Evolutionary conservation across 805 yeast species (phyloP), one percentile per base, ranked within the genome.

Genomic region (Clavispora vitiphila): DNA sequence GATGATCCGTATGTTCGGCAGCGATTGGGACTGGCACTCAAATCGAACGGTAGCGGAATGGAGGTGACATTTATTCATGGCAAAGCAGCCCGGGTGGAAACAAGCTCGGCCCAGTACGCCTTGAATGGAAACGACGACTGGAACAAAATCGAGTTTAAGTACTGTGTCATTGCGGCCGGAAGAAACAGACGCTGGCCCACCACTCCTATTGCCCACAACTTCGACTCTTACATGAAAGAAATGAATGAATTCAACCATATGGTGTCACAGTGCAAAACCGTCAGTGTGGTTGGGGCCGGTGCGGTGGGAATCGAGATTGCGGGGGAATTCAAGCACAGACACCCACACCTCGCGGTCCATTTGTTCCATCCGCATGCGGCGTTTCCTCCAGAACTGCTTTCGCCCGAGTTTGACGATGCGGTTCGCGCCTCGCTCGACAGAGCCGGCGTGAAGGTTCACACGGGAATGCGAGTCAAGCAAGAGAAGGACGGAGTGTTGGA

Each of bases 161-260:
- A 72, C 47, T 70, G 67, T 16, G 58, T 76, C 7, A 51, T 66
- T 39, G 76, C 80, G 5, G 57, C 74, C 2, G 81, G 81, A 1
- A 60, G 81, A 53, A 62, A 74, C 40, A 57, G 81, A 45, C 58
- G 61, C 34, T 76, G 79, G 78, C 82, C 81, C 12, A 68, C 74
- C 27, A 74, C 76, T 25, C 81, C 81, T 2, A 50, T 58, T 11
- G 78, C 72, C 0, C 49, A 47, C 37, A 68, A 70, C 10, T 58
- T 52, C 38, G 61, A 62, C n/a, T 53, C 53, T 8, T 76, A 62
- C 47, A 42, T 67, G 21, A 42, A 55, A n/a, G 81, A 77, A 47
- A 75, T 77, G 78, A 39, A 43, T 3, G 48, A 52, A 14, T 61
- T 66, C 31, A 50, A 51, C 22, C 48, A 50, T 1, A 54, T 56